Conservation (phyloP, 805 yeast species). For the Metschnikowia dekortorum region DNA sequence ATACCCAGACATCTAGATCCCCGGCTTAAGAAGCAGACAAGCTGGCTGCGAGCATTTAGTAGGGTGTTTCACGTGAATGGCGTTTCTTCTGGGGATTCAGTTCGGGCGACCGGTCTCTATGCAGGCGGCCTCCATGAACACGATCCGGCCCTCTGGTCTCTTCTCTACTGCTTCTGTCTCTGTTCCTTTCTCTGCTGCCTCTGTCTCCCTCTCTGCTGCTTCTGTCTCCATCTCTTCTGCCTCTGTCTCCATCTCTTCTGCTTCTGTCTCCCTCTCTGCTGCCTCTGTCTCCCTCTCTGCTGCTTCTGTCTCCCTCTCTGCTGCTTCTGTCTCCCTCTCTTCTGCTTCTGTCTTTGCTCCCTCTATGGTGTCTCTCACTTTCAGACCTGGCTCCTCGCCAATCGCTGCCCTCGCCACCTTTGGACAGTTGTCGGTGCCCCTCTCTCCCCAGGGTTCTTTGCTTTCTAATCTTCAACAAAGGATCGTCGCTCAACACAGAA, state of each 20-base stretch:
- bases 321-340: background rate
- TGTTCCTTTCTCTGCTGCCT: background rate
- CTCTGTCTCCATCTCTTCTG: background rate
- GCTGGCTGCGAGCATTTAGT: too few relatives aligned
- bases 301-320: background rate
- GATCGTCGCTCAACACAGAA: constrained; percentile 40
- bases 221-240: background rate
- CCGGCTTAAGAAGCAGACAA: background rate
- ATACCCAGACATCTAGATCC: too few relatives aligned
- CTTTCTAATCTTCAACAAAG: constrained; percentile 41
- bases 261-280: background rate
- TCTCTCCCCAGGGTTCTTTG: background rate
- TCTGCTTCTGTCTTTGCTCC: background rate
- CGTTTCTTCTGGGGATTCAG: background rate
- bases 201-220: background rate
- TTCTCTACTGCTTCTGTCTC: background rate
- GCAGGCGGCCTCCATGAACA: background rate
- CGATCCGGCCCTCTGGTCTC: background rate
- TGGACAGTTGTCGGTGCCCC: background rate
- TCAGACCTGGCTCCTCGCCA: background rate
- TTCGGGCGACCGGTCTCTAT: background rate
- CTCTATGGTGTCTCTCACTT: background rate
- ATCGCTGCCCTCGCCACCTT: background rate
- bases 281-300: background rate
- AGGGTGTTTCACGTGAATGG: too few relatives aligned